Base-by-base conservation (phyloP, 352 stramenopile genomes). In the Globisporangium paddicum region DNA sequence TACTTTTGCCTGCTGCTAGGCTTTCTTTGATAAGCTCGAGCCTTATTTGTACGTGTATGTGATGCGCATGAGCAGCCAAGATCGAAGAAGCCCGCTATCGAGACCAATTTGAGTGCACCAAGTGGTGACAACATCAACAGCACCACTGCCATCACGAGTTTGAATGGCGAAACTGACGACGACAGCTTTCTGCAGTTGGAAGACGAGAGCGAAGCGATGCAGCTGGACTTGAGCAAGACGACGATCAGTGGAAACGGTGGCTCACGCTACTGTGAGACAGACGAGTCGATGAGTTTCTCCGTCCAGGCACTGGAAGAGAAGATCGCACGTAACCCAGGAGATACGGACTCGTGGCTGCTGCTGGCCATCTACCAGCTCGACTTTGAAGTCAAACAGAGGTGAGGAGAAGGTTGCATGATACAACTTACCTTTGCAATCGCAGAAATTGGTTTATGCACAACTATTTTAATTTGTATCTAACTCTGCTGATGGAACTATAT, bases 351-450 rank as follows among this genome's bases (percentile, higher is more conserved):
- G 1, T 86, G 77, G 77, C 60, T 86, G 25, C 58, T 74, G 49
- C 50, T 86, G n/a, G 74, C 77, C 40, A 71, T 86, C 37, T 64
- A 64, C 38, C 70, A 86, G 26, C 68, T 86, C 38, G 60, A 77
- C 18, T 62, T 86, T 34, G 72, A 81, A 50, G 53, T 73, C 49
- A 62, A 48, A 5, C 32, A 63, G 2, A 79, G 73, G 75, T 38
- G 62, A 49, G 18, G n/a, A 55, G 21, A 3, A 2, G 52, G 45
- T 18, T 18, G 14, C 11, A 9, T 42, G 5, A 5, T 58, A 13
- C 14, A 28, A 51, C 2, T 23, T 51, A 19, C 25, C 16, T 16
- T 35, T 41, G 10, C 11, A 18, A n/a, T 6, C 11, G n/a, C n/a
- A 14, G 11, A 41, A 41, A 41, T 41, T 41, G 11, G 35, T 41